Evolutionary conservation across 768 basidiomycete species (phyloP).

Genomic region (Kondoa subrosea): DNA sequence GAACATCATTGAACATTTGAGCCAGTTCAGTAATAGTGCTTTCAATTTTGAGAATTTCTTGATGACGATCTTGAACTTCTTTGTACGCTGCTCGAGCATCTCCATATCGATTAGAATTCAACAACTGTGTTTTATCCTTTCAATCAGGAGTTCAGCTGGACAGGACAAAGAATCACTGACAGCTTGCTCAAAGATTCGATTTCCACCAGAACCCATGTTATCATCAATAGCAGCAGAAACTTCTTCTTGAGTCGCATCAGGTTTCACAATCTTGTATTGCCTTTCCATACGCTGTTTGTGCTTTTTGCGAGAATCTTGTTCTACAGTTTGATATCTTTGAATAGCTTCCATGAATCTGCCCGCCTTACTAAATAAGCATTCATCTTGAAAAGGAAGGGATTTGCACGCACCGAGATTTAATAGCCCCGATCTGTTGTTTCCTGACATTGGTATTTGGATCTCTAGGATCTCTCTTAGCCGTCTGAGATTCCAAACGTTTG

Average conservation of each 20-base stretch:
- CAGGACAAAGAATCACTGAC: conserved; percentile 13
- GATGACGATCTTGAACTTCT: conserved; percentile 76
- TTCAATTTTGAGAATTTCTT: conserved; percentile 70
- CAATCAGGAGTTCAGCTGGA: neutral
- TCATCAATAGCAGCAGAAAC: conserved; percentile 24
- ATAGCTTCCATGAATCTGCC: conserved; percentile 34
- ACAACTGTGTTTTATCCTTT: conserved; percentile 36
- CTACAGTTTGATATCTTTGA: conserved; percentile 37
- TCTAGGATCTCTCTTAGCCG: conserved; percentile 31
- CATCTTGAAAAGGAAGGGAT: too few species aligned
- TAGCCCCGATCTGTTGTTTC: conserved; percentile 31
- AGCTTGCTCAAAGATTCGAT: conserved; percentile 27
- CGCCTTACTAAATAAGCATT: neutral
- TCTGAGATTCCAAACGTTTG: conserved; percentile 33
- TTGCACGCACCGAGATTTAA: conserved; percentile 31
- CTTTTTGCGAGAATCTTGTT: conserved; percentile 37
- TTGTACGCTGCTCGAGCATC: conserved; percentile 63
- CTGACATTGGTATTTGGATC: conserved; percentile 26
- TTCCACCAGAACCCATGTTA: conserved; percentile 6
- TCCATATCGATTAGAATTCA: conserved; percentile 61
- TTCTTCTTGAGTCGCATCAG: conserved; percentile 28
- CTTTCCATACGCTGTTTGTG: conserved; percentile 37
- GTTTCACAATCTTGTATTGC: conserved; percentile 37
- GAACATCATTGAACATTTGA: conserved; percentile 67
- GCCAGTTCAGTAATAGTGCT: conserved; percentile 73